A percentile compares a stretch with the other conserved stretches of the same genome.
Evolutionary conservation across 805 yeast species (phyloP).

Genomic region (Ogataea pilisensis): DNA sequence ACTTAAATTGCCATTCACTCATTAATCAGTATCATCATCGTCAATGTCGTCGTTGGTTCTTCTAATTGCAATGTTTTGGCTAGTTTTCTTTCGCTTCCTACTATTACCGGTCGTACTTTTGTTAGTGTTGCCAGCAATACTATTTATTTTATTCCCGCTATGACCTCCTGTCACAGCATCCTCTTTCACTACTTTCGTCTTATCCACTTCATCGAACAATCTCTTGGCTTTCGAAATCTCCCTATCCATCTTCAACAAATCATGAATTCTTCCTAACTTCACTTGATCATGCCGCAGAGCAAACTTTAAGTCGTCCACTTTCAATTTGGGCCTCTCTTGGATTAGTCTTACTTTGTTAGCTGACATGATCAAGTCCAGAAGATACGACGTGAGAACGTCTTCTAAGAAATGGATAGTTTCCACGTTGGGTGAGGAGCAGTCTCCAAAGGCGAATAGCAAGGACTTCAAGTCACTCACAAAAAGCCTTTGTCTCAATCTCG

Average conservation of each 20-base stretch:
- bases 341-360: slow-evolving; percentile 49
- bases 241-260: slow-evolving; percentile 54
- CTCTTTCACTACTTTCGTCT: slow-evolving; percentile 30
- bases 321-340: slow-evolving; percentile 56
- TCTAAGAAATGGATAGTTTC: slow-evolving; percentile 66
- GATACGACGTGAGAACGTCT: slow-evolving; percentile 60
- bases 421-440: slow-evolving; percentile 59
- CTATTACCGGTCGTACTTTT: background rate
- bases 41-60: background rate
- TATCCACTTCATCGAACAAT: slow-evolving; percentile 62
- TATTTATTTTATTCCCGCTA: background rate
- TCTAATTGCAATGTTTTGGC: background rate
- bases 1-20: too few species aligned
- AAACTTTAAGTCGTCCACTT: slow-evolving; percentile 69
- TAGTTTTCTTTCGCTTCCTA: background rate
- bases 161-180: slow-evolving; percentile 17
- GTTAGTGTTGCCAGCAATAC: background rate
- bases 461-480: slow-evolving; percentile 46
- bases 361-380: slow-evolving; percentile 47
- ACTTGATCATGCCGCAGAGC: slow-evolving; percentile 62
- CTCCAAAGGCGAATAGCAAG: slow-evolving; percentile 69
- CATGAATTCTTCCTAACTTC: slow-evolving; percentile 67
- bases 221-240: slow-evolving; percentile 63
- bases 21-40: background rate
- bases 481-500: slow-evolving; percentile 22